Percentiles rank a stretch among this genome's conserved stretches.
Evolutionary conservation across 177 flowering plant genomes (phyloP).

Genomic region (Tripterygium wilfordii): DNA sequence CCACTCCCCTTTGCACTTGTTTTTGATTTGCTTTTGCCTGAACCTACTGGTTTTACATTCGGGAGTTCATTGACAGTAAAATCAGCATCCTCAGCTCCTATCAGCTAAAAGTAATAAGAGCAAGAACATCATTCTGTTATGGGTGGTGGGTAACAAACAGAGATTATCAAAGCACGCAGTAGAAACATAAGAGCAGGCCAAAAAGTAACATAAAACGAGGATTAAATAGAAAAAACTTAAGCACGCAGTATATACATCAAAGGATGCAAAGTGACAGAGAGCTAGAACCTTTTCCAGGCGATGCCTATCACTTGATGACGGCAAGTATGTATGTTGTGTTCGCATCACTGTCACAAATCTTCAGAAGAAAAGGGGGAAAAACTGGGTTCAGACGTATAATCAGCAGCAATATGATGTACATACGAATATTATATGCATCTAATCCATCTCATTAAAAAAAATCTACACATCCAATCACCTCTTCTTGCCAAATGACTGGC

Average conservation of each 20-base stretch:
- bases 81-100: conserved; percentile 58
- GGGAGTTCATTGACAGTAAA: conserved; percentile 33
- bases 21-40: conserved; percentile 14
- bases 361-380: conserved; percentile 8
- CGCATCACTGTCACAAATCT: conserved; percentile 80
- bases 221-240: too few species aligned
- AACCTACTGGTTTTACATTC: conserved; percentile 10
- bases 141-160: background rate
- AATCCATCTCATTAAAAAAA: too few species aligned
- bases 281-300: conserved; percentile 67
- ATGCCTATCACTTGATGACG: conserved; percentile 63
- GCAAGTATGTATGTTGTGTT: conserved; percentile 68
- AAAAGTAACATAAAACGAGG: too few species aligned
- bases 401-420: background rate
- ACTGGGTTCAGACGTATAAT: background rate
- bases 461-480: too few species aligned
- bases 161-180: background rate
- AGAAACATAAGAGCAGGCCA: too few species aligned
- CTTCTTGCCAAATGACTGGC: conserved; percentile 82
- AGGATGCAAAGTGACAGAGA: too few species aligned
- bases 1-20: conserved; percentile 21
- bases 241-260: too few species aligned
- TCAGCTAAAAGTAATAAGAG: conserved; percentile 40
- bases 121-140: background rate
- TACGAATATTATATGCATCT: too few species aligned